Conservation (phyloP, 2,329 filamentous ascomycete genomes). For the Trichoderma sp. region DNA sequence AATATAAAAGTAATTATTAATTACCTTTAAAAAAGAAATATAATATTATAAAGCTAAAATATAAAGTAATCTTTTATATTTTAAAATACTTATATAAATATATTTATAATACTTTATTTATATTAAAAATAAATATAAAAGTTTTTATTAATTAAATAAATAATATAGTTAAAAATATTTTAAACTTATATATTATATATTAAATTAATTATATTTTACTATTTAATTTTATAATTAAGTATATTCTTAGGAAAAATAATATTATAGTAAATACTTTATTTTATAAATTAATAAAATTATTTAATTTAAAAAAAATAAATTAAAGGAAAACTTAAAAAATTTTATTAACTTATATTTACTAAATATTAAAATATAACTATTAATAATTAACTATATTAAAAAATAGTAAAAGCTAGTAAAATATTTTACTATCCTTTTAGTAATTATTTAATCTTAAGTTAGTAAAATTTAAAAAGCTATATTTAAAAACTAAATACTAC, state of each 20-base stretch:
- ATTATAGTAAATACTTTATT: not conserved
- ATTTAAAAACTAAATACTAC: not conserved
- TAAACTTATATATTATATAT: not conserved
- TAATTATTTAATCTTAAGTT: not conserved
- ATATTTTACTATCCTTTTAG: not conserved
- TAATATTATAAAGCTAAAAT: not conserved
- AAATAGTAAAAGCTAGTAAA: not conserved
- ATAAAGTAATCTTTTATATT: not conserved
- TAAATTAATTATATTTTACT: not conserved
- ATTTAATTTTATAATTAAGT: not conserved
- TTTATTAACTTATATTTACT: not conserved
- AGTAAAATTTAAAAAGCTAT: not conserved
- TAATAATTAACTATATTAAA: not conserved
- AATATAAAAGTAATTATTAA: too few species aligned
- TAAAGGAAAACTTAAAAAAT: not conserved
- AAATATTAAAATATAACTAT: not conserved
- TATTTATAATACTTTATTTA: not conserved
- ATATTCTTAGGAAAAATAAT: not conserved
- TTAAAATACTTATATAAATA: not conserved
- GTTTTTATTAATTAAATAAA: not conserved
- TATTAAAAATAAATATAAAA: not conserved
- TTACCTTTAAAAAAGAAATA: not conserved
- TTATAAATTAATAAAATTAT: not conserved
- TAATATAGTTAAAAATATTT: not conserved
- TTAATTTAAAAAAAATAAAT: not conserved